Conservation (phyloP, 345 rosid species). For the Eucalyptus pumila region DNA sequence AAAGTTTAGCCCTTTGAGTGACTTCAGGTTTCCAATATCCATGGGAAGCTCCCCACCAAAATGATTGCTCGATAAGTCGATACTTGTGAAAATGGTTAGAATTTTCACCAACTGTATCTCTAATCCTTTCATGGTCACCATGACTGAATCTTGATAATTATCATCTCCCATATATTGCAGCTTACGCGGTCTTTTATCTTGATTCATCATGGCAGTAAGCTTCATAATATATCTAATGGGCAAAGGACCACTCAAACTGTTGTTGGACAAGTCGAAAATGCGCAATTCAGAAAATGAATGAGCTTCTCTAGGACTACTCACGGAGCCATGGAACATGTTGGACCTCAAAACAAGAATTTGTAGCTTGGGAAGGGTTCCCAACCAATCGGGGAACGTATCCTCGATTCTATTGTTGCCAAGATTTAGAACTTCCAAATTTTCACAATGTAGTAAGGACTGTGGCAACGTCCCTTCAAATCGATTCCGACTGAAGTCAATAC, state of each 20-base stretch:
- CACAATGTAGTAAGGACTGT: background rate
- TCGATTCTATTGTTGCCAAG: background rate
- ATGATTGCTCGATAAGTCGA: background rate
- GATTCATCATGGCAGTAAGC: background rate
- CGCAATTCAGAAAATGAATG: background rate
- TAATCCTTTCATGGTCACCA: background rate
- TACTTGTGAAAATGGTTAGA: background rate
- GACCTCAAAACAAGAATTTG: background rate
- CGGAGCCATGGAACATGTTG: background rate
- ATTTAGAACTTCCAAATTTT: background rate
- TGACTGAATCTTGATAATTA: background rate
- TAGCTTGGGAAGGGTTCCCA: background rate
- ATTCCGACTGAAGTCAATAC: background rate
- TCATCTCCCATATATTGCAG: background rate
- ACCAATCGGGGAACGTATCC: background rate
- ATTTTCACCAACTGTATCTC: background rate
- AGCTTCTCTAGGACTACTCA: background rate
- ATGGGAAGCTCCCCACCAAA: background rate
- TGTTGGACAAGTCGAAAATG: background rate
- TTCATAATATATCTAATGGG: background rate
- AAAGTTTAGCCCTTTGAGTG: background rate
- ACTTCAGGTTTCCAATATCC: background rate
- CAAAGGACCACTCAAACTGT: background rate
- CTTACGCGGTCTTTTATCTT: accelerated
- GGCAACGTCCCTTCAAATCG: background rate